Base-by-base conservation (phyloP, 225 moss, liverwort and hornwort genomes). In the Pleurozium schreberi region DNA sequence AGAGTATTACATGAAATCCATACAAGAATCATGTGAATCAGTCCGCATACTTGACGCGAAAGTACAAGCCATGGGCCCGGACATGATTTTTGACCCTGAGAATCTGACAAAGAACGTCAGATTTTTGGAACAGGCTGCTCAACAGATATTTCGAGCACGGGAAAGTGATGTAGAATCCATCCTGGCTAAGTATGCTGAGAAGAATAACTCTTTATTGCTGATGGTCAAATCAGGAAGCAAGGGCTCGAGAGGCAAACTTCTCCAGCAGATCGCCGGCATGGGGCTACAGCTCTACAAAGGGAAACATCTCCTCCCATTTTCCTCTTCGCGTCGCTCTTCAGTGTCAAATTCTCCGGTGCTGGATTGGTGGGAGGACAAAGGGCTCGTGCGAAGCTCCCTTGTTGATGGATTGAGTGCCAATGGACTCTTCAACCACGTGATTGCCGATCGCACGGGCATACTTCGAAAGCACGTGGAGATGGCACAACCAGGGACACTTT, bases 161-260 rank as follows among this genome's bases (percentile, higher is more conserved):
- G 93, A 94, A 77, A 88, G 53, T 58, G 83, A 93, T 62, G 93
- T 94, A 71, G 96, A 93, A 40, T 92, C 91, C 14, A 85, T 93
- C 33, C 78, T 98, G 45, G 75, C 68, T 9, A 93, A 92, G 42
- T 94, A 93, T 83, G 95, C 96, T 85, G 92, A 89, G 19, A 60
- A 86, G 55, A 68, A 91, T 4, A 98, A 97, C 66, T 90, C 97
- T 50, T 89, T 98, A 82, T 87, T 96, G 77, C 83, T 93, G 68
- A 98, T 98, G 98, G 92, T 96, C 28, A 92, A 86, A 43, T 95
- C 96, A 73, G 97, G 97, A 43, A 97, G 97, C 91, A 98, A 96
- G 92, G 97, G 97, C 42, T 95, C 96, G 10, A 93, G 92, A 87
- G 71, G 90, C 19, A 96, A 93, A 88, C 88, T 98, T 43, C 92